These are phyloP conservation scores for Lumnitzera littorea DNA, from an alignment of 345 rosid genomes.

Conservation along the genomic window DNA sequence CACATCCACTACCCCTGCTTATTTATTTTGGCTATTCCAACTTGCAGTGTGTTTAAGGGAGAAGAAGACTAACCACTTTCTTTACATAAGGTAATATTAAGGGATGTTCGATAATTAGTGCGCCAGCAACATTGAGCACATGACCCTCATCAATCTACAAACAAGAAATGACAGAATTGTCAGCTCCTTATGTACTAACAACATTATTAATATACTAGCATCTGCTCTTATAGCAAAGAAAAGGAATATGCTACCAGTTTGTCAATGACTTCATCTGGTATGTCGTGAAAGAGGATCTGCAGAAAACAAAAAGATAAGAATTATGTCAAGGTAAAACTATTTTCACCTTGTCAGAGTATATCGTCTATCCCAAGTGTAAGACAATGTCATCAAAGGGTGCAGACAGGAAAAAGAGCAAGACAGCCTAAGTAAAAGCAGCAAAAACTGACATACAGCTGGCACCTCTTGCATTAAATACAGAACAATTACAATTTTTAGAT, in stretches of 20 bases:
- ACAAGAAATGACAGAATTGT: constrained; percentile 3
- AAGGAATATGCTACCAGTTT: constrained; percentile 47
- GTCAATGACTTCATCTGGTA: constrained; percentile 70
- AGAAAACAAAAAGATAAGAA: constrained; percentile 7
- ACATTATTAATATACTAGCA: background rate
- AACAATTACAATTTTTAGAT: too few species aligned
- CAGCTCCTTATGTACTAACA: background rate
- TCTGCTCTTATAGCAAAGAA: background rate
- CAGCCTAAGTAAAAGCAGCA: too few species aligned
- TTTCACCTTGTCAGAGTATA: background rate
- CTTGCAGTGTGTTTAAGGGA: background rate
- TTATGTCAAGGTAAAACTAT: background rate
- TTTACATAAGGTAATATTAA: constrained; percentile 55
- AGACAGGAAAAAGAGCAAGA: too few species aligned
- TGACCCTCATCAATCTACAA: constrained; percentile 66
- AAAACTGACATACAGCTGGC: too few species aligned
- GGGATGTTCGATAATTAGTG: constrained; percentile 73
- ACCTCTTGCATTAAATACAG: too few species aligned
- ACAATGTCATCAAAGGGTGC: too few species aligned
- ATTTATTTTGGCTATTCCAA: too few species aligned
- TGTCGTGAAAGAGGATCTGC: constrained; percentile 85
- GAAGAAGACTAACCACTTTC: constrained; percentile 60
- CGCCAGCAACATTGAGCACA: constrained; percentile 79
- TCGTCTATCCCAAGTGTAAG: too few species aligned
- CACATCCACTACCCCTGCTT: too few species aligned